phyloP scores from a whole-genome alignment of 257 asterid genomes.

The Solanum bulbocastanum region DNA sequence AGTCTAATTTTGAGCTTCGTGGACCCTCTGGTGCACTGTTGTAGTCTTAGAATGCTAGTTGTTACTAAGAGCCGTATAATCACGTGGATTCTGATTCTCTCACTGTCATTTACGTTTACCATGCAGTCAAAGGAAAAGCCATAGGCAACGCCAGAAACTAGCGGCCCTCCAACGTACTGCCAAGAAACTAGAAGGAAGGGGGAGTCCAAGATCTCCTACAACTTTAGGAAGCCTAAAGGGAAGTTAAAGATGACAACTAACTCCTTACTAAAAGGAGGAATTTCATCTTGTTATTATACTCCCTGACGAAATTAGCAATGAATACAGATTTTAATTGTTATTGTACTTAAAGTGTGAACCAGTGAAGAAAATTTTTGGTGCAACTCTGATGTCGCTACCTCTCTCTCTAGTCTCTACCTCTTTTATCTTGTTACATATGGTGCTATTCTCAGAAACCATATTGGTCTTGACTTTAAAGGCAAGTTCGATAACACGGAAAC shows the following conservation, averaged over 20 bases:
- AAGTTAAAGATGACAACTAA: slow-evolving; percentile 23
- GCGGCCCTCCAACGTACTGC: slow-evolving; percentile 49
- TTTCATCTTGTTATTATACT: neutral
- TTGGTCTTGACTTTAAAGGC: neutral
- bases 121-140: slow-evolving; percentile 61
- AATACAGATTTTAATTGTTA: neutral
- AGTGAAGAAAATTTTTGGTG: neutral
- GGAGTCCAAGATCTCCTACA: slow-evolving; percentile 22
- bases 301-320: neutral
- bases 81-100: neutral
- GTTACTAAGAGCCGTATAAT: neutral
- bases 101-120: neutral
- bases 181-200: slow-evolving; percentile 54
- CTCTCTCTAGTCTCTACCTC: neutral
- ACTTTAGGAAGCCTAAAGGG: slow-evolving; percentile 27
- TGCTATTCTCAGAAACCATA: neutral
- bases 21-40: neutral
- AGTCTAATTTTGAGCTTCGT: neutral
- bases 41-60: neutral
- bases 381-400: neutral
- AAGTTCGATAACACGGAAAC: neutral
- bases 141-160: slow-evolving; percentile 47
- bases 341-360: neutral
- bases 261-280: neutral
- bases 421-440: neutral